Percentiles rank a stretch among this genome's conserved stretches.
Conservation (phyloP, 169 alveolate genomes). For the Plasmodium gaboni region DNA sequence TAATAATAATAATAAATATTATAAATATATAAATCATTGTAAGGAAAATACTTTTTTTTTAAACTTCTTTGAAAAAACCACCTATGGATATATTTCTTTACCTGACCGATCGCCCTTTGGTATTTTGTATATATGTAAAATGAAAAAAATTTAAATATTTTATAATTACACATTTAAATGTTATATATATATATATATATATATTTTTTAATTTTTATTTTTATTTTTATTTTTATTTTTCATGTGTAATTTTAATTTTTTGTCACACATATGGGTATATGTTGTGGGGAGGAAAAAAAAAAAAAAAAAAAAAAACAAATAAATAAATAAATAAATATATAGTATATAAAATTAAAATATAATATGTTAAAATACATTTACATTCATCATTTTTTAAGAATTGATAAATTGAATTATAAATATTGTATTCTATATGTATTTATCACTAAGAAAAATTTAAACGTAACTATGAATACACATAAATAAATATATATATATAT, state of each 20-base stretch:
- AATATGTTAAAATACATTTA: no score
- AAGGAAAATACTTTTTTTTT: conserved; percentile 20
- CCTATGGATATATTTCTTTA: conserved; percentile 82
- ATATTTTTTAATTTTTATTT: background rate
- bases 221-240: background rate
- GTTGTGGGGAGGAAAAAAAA: background rate
- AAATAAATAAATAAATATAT: background rate
- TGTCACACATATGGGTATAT: no score
- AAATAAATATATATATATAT: no score
- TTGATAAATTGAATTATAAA: no score
- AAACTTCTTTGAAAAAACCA: conserved; percentile 78
- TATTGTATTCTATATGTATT: no score
- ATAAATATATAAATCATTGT: background rate
- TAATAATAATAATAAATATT: background rate
- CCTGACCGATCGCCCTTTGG: conserved; percentile 83
- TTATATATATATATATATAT: background rate
- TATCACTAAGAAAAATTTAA: no score
- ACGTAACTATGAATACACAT: no score
- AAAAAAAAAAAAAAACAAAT: background rate
- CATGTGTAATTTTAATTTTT: no score
- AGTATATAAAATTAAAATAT: background rate
- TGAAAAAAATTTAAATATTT: background rate
- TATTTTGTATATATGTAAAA: conserved; percentile 81
- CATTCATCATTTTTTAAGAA: no score
- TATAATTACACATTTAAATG: background rate